phyloP scores from a whole-genome alignment of 176 grass and related monocot genomes.

The Paspalum notatum region DNA sequence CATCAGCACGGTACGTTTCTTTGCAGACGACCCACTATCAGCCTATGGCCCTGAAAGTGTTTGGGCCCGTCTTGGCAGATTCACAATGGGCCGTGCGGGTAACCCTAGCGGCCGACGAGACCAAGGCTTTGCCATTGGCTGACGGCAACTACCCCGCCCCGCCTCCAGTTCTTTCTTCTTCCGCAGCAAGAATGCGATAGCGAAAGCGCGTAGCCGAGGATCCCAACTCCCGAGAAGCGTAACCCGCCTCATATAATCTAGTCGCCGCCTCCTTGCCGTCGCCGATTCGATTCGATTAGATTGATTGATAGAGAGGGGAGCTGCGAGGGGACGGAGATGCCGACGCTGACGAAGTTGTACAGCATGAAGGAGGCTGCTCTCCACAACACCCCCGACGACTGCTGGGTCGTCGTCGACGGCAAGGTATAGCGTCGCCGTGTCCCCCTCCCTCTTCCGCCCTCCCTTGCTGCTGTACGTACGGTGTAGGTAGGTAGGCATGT shows the following conservation, averaged over 20 bases:
- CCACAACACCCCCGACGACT: constrained; percentile 73
- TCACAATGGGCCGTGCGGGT: not conserved
- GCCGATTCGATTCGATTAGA: constrained; percentile 24
- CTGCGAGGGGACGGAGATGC: constrained; percentile 45
- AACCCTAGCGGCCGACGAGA: not conserved
- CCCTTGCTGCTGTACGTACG: not conserved
- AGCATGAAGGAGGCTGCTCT: constrained; percentile 72
- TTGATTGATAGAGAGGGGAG: not conserved
- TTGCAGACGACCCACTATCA: too few species aligned
- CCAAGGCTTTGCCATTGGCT: not conserved
- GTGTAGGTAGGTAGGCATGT: constrained; percentile 10
- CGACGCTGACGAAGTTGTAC: constrained; percentile 75
- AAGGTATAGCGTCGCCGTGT: constrained; percentile 55
- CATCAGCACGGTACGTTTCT: too few species aligned
- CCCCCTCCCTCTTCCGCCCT: not conserved
- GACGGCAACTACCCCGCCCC: not conserved
- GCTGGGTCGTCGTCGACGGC: constrained; percentile 85
- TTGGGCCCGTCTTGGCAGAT: too few species aligned
- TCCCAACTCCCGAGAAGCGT: not conserved
- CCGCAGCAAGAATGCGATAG: not conserved
- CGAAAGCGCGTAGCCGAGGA: constrained; percentile 6
- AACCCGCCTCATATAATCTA: not conserved
- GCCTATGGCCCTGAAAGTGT: too few species aligned
- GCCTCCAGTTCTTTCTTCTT: constrained; percentile 42
- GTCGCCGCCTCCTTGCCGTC: not conserved